Conservation (phyloP, 2,329 filamentous ascomycete species). For the Trichophyton mentagrophytes region DNA sequence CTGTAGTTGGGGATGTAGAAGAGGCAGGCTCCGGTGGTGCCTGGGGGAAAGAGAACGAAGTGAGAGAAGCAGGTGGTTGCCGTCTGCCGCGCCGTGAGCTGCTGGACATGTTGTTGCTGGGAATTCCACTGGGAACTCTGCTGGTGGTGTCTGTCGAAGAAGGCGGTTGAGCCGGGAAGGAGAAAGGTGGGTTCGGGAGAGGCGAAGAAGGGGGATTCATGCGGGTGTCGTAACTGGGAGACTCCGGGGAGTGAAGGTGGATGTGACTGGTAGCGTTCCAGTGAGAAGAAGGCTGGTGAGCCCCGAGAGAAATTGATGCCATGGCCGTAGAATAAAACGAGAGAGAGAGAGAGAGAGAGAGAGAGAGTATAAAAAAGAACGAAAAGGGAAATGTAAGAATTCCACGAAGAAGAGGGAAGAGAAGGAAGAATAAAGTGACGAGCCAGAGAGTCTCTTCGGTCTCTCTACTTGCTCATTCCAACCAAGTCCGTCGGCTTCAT, state of each 20-base stretch:
- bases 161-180: background rate
- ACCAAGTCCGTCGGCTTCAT: background rate
- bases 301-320: background rate
- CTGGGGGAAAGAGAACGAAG: slow-evolving; percentile 22
- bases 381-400: too few relatives aligned
- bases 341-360: background rate
- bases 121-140: too few relatives aligned
- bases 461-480: background rate
- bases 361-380: background rate
- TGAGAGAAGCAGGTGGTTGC: background rate
- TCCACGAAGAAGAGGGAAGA: background rate
- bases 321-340: background rate
- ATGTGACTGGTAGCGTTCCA: background rate
- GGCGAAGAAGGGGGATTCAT: background rate
- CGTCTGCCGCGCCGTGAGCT: background rate
- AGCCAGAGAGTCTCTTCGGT: background rate
- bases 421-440: background rate
- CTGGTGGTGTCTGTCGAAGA: background rate
- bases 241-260: background rate
- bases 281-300: background rate
- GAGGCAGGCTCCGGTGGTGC: slow-evolving; percentile 13
- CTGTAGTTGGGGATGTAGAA: slow-evolving; percentile 9
- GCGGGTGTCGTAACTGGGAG: background rate
- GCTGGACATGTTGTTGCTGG: background rate
- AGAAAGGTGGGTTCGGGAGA: background rate